Base-by-base conservation (phyloP, 1,139 yeast species). In the Suhomyces maxii region DNA sequence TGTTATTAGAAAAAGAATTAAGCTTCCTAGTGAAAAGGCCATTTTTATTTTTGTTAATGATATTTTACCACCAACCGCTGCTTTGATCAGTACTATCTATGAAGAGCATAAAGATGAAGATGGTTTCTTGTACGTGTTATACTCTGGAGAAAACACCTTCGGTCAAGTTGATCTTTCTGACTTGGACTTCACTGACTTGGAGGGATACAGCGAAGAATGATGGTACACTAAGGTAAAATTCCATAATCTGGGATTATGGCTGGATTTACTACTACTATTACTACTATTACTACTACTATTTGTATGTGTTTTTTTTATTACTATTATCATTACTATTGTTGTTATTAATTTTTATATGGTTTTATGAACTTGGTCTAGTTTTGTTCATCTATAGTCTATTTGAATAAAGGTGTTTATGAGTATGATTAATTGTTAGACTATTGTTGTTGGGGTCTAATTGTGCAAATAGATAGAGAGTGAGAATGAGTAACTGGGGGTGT, bases 31-130 rank as follows among this genome's bases (percentile, higher is more conserved):
- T 37, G 99, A 93, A 69, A 91, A 93, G 84, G 99, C 99, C 40
- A 91, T 93, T 56, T 93, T 93, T 69, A 90, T 93, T 57, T 93
- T 93, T 68, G 96, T 93, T 52, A 91, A 93, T 64, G 99, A 93
- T 65, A 91, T 93, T 49, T 79, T 93, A 59, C 99, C 99, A 23
- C 98, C 98, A 41, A 93, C 99, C 2, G 97, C 98, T 23, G 96
- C 98, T 26, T 80, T 93, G 59, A 90, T 93, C 91, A 86, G 96
- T 58, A 81, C 93, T 28, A 87, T 93, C 53, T 93, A 93, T 64
- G 96, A 90, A 60, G 97, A 93, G 68, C 97, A 93, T 70, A 90
- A 90, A 73, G 99, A 93, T 64, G 91, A 91, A 63, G 99, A 93
- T 65, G 99, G 99, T 35, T 93, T 93, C 70, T 80, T 93, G 62